Evolutionary conservation across 2,329 filamentous ascomycete species (phyloP), one percentile per base, ranked within the genome.

Genomic region (Pseudopyrenochaeta lycopersici): DNA sequence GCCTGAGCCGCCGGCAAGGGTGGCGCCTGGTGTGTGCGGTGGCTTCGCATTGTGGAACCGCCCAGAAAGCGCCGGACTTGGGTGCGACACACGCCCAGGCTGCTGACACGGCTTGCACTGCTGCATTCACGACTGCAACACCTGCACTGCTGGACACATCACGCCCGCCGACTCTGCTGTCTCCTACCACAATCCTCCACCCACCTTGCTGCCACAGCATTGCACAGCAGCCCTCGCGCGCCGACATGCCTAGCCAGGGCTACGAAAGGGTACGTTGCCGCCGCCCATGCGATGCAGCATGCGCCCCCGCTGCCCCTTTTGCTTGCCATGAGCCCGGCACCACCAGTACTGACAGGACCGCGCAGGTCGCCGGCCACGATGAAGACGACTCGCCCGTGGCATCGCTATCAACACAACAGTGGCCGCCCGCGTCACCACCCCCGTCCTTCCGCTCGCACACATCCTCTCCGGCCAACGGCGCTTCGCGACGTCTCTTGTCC

Each of bases 401-500:
- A 20, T 45, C 68, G 7, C 68, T 65, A 15, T 55, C 61, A 14
- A 23, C 50, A n/a, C 66, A 66, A 46, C 70, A 71, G 43, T 72
- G 75, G 58, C 67, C 75, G 20, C 81, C 81, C 21, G 72, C 74
- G 58, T 82, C 80, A 56, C 81, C 81, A 62, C 81, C 81, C 32
- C 94, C 94, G 2, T 97, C 94, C 1, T 98, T 97, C 77, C 91
- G 88, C 74, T 97, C 93, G 41, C 87, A 90, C 72, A 83, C 89
- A 29, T 92, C 92, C 1, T 93, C 90, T 31, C 84, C 83, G 29
- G 76, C 78, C 10, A 78, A 78, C 48, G 58, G 40, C 42, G 76
- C 80, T 17, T 80, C 81, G 40, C 78, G 80, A 56, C 82, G 81
- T 49, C 78, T 78, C 78, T 82, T 81, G 75, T 80, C 82, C 46